Conservation (phyloP, 2,329 filamentous ascomycete genomes). For the Neodidymelliopsis sp. region DNA sequence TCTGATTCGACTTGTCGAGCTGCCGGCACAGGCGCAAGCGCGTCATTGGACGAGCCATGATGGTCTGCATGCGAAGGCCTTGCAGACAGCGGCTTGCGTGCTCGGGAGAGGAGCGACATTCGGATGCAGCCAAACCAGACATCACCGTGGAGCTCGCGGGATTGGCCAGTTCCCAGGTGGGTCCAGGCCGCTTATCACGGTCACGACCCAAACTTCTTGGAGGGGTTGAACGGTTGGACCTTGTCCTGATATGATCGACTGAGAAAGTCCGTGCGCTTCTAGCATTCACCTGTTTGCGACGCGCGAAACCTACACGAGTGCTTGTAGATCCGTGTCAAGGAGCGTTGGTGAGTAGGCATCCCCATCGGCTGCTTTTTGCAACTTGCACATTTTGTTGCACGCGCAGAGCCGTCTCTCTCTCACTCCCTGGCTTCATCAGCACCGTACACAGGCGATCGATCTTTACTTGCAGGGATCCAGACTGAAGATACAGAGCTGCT, state of each 20-base stretch:
- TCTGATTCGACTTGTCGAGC: constrained; percentile 35
- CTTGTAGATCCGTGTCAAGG: constrained; percentile 7
- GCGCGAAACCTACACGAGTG: constrained; percentile 7
- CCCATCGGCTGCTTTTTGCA: constrained; percentile 4
- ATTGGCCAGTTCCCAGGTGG: constrained; percentile 15
- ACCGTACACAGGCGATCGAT: constrained; percentile 5
- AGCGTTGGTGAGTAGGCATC: background rate
- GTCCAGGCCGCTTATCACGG: constrained; percentile 17
- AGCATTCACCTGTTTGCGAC: constrained; percentile 11
- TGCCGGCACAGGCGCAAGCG: constrained; percentile 27
- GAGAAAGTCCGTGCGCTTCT: constrained; percentile 9
- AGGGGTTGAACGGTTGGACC: constrained; percentile 13
- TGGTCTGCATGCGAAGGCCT: constrained; percentile 21
- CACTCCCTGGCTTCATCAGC: constrained; percentile 2
- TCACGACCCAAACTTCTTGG: constrained; percentile 12
- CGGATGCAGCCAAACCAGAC: constrained; percentile 19
- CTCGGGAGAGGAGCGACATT: constrained; percentile 26
- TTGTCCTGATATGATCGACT: constrained; percentile 8
- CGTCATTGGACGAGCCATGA: constrained; percentile 29
- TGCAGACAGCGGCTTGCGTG: constrained; percentile 34
- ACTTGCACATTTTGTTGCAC: background rate
- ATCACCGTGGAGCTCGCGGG: constrained; percentile 11
- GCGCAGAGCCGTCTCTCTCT: background rate
- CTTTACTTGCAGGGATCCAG: constrained; percentile 5
- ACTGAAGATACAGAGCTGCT: constrained; percentile 2